Conservation (phyloP, 768 basidiomycete genomes). For the Tulasnella sp. region DNA sequence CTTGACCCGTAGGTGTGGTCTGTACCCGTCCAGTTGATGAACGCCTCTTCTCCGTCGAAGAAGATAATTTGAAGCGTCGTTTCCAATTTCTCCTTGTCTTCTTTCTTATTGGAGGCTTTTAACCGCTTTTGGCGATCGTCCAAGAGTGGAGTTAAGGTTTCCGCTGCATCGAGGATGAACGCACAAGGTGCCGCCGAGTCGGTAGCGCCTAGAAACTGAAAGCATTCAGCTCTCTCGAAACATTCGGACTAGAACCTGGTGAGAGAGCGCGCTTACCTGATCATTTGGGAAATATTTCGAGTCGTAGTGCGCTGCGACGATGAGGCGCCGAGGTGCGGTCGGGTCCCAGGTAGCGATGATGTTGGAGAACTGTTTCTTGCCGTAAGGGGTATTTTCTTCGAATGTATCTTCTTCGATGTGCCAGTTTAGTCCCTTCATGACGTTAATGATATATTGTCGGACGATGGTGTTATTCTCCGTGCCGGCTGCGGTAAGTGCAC, state of each 20-base stretch:
- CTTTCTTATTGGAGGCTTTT: slow-evolving; percentile 39
- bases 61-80: slow-evolving; percentile 88
- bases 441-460: slow-evolving; percentile 62
- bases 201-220: slow-evolving; percentile 90
- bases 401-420: slow-evolving; percentile 80
- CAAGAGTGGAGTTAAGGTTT: slow-evolving; percentile 63
- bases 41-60: slow-evolving; percentile 98
- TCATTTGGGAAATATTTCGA: slow-evolving; percentile 82
- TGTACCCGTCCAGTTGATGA: slow-evolving; percentile 71
- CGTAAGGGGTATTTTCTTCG: slow-evolving; percentile 67
- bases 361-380: slow-evolving; percentile 70
- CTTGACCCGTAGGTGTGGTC: slow-evolving; percentile 96
- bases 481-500: slow-evolving; percentile 36
- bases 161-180: slow-evolving; percentile 85
- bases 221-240: not conserved
- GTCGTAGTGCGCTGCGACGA: slow-evolving; percentile 89
- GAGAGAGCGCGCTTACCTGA: slow-evolving; percentile 40
- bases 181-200: slow-evolving; percentile 95
- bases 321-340: slow-evolving; percentile 62
- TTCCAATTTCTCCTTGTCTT: slow-evolving; percentile 47
- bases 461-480: slow-evolving; percentile 72
- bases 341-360: slow-evolving; percentile 93
- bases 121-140: slow-evolving; percentile 45
- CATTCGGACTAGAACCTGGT: slow-evolving; percentile 13
- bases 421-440: slow-evolving; percentile 67